Conservation (phyloP, 148 eudicot species). For the Dysphania ambrosioides region DNA sequence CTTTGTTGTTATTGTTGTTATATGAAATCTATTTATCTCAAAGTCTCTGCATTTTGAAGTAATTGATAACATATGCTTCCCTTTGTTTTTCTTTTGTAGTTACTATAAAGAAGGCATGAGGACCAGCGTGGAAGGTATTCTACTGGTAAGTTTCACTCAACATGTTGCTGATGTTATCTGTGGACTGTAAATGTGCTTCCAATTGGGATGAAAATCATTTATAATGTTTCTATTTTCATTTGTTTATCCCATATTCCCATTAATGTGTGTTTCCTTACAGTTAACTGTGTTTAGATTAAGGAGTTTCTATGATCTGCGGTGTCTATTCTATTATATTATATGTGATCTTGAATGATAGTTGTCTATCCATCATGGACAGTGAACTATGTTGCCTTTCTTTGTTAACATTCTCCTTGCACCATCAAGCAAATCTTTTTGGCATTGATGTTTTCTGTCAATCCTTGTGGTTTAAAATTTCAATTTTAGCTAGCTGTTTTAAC, state of each 20-base stretch:
- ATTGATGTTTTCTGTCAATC: not conserved
- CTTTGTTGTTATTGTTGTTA: too few relatives aligned
- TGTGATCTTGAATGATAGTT: not conserved
- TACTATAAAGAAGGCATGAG: conserved; percentile 96
- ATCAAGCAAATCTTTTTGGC: too few relatives aligned
- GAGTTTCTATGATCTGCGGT: not conserved
- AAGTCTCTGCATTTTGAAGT: too few relatives aligned
- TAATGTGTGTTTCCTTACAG: not conserved
- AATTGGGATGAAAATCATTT: not conserved
- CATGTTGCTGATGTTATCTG: not conserved
- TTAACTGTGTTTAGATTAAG: not conserved
- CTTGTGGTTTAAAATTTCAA: not conserved
- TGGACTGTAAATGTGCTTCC: not conserved
- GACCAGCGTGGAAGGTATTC: conserved; percentile 92
- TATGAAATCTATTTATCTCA: too few relatives aligned
- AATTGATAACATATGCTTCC: conserved; percentile 6
- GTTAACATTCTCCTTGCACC: too few relatives aligned
- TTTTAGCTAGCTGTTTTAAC: not conserved
- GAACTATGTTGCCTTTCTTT: too few relatives aligned
- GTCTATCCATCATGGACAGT: not conserved
- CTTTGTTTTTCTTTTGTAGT: conserved; percentile 35
- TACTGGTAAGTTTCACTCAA: conserved; percentile 49
- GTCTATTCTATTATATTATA: too few relatives aligned
- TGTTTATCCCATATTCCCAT: not conserved
- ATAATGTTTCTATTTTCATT: not conserved